Evolutionary conservation across 441 rosid species (phyloP).

Genomic region (Euphorbia schlechtendalii): DNA sequence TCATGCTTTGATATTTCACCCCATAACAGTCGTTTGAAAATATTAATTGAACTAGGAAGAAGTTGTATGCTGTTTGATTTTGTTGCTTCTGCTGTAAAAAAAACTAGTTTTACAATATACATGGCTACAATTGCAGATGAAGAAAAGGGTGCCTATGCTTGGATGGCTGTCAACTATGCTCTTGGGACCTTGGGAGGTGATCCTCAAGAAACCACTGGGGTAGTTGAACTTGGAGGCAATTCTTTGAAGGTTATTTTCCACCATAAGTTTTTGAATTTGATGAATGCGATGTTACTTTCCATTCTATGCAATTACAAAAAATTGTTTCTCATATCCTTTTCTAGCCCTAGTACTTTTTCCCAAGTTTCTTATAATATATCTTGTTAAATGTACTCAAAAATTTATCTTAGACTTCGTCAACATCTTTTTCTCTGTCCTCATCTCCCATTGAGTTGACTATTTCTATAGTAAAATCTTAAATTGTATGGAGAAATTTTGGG

Average conservation of each 20-base stretch:
- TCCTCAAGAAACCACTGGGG: constrained; percentile 34
- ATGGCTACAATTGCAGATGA: constrained; percentile 24
- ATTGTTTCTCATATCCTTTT: background rate
- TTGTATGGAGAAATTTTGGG: background rate
- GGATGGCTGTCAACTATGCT: constrained; percentile 43
- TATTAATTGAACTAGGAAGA: background rate
- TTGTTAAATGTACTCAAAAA: background rate
- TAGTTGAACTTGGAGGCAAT: constrained; percentile 38
- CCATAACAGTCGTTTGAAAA: background rate
- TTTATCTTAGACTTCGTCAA: background rate
- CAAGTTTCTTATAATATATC: background rate
- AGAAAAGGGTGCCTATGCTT: constrained; percentile 35
- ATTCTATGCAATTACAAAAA: background rate
- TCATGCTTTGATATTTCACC: background rate
- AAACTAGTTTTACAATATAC: background rate
- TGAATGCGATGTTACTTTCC: background rate
- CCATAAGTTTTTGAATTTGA: constrained; percentile 1
- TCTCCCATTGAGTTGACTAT: background rate
- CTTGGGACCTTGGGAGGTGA: constrained; percentile 40
- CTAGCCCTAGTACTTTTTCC: background rate
- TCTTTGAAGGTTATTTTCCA: constrained; percentile 37
- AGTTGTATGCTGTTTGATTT: background rate
- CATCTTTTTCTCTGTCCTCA: background rate
- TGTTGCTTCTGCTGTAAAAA: background rate
- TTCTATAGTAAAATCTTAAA: background rate